Conservation (phyloP, 169 alveolate species). For the Neospora caninum region DNA sequence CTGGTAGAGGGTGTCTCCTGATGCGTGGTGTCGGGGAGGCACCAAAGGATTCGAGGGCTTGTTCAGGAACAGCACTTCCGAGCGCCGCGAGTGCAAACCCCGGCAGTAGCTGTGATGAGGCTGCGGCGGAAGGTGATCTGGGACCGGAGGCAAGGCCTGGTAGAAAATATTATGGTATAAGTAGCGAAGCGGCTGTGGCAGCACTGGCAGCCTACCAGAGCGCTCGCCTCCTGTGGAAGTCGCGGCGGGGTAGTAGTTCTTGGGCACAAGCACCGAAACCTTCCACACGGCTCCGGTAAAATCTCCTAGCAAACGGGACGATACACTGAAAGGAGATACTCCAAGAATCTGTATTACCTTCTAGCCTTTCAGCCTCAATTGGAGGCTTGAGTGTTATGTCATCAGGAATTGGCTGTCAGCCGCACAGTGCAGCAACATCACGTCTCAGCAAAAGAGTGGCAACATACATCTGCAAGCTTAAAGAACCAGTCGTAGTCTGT, state of each 20-base stretch:
- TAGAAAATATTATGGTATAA: no score
- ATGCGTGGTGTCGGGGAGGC: background rate
- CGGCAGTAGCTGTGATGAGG: background rate
- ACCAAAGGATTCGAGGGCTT: background rate
- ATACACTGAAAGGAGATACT: background rate
- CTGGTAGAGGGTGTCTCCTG: slow-evolving; percentile 15
- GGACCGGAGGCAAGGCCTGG: no score
- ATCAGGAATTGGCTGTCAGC: slow-evolving; percentile 20
- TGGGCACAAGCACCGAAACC: slow-evolving; percentile 14
- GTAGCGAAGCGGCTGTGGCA: background rate
- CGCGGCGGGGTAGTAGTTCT: background rate
- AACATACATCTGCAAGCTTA: background rate
- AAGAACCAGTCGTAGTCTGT: slow-evolving; percentile 29
- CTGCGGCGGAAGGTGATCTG: no score
- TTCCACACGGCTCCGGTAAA: slow-evolving; percentile 43
- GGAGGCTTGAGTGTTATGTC: slow-evolving; percentile 33
- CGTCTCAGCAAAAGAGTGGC: background rate
- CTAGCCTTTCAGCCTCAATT: slow-evolving; percentile 10
- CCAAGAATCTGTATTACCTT: background rate
- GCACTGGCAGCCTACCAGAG: background rate
- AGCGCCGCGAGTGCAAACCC: background rate
- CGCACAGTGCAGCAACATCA: background rate
- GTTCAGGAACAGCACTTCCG: background rate
- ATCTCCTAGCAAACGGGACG: background rate
- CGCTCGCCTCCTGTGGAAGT: background rate